Base-by-base conservation (phyloP, 2,329 filamentous ascomycete genomes). In the Fusarium nisikadoi region DNA sequence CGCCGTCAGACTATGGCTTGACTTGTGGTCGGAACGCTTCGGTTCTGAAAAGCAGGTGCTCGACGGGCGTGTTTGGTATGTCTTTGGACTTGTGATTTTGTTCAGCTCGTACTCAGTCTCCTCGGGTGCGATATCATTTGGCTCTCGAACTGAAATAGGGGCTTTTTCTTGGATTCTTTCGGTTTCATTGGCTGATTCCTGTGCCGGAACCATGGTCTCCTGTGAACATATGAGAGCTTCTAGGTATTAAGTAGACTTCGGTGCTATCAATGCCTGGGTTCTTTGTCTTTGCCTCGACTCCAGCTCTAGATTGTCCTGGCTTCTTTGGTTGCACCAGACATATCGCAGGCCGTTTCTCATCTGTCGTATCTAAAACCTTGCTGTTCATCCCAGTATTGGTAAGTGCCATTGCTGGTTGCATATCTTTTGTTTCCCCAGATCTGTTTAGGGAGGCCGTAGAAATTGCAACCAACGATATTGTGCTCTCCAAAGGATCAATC, bases 401-500 rank as follows among this genome's bases (percentile, higher is more conserved):
- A 10, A 17, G 10, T 7, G 23, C 19, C 20, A 29, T 27, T 17
- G 14, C 17, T 29, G 35, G 41, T 14, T 27, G 33, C 25, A 8
- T n/a, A 4, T 23, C 27, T 17, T 39, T 41, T 17, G 25, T 29
- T 12, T 35, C 36, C 8, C 29, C 8, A 25, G 17, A n/a, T 27
- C 36, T 53, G 29, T 39, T 29, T 23, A 31, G 17, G 45, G 27
- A 20, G 31, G 17, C 8, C 4, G 35, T 35, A 11, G 62, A 47
- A 11, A n/a, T 54, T 6, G 29, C 35, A 14, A 46, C 53, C 5
- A 62, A 54, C 1, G 68, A 54, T 11, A 62, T 45, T 9, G 41
- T 61, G 29, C 72, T 74, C 39, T 74, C 72, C 14, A 41, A 5
- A 17, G 62, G 62, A 11, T 46, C 12, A 7, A 43, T 8, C 0